phyloP scores from a whole-genome alignment of 108 stramenopile genomes.

The Conticribra weissflogii region DNA sequence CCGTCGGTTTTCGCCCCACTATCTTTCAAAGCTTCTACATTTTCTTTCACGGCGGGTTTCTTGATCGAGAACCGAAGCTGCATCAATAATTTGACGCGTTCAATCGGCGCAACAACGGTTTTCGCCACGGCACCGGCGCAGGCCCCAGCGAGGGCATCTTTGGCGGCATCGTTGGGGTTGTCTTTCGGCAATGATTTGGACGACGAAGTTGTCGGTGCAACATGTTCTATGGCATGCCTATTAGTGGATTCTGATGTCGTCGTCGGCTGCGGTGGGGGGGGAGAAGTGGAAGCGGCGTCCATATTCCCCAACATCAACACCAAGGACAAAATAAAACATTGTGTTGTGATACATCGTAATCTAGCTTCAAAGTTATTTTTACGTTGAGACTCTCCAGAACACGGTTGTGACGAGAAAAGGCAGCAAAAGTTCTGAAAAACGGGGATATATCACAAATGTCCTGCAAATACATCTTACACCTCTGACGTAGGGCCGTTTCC shows the following conservation, averaged over 20 bases:
- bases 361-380: no score
- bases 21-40: background rate
- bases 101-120: conserved; percentile 95
- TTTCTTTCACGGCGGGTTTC: background rate
- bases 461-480: no score
- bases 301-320: no score
- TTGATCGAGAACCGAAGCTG: conserved; percentile 75
- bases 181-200: background rate
- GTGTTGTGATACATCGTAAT: no score
- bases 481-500: no score
- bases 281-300: no score
- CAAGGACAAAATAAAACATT: no score
- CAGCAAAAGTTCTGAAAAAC: no score
- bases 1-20: background rate
- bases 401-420: no score
- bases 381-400: no score
- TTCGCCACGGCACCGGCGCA: conserved; percentile 84
- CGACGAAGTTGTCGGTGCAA: background rate
- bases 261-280: background rate
- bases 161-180: conserved; percentile 35
- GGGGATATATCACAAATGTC: no score
- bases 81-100: conserved; percentile 96
- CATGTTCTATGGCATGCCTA: no score
- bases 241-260: conserved; percentile 18
- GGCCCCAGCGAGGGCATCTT: conserved; percentile 82